Conservation (phyloP, 371 early-diverging fungal species). For the Syncephalis fuscata region DNA sequence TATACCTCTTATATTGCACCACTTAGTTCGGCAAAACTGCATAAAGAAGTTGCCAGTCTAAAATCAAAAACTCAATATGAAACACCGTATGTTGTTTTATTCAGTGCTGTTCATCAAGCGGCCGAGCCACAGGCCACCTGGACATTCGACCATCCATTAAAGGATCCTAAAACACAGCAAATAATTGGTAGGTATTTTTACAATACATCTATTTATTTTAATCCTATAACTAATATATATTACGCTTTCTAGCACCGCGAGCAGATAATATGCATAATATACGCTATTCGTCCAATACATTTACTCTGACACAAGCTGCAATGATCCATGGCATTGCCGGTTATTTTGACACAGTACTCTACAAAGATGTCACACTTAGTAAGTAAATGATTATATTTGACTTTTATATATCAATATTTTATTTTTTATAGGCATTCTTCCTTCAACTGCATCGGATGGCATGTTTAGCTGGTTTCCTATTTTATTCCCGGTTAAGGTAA, state of each 20-base stretch:
- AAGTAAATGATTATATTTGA: too few relatives aligned
- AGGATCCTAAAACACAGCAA: too few relatives aligned
- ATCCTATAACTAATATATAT: too few relatives aligned
- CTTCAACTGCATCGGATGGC: conserved; percentile 24
- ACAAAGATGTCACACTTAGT: conserved; percentile 65
- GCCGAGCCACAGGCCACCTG: conserved; percentile 55
- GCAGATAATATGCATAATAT: conserved; percentile 55
- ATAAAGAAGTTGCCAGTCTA: conserved; percentile 38
- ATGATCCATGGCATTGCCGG: conserved; percentile 88
- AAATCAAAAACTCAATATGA: conserved; percentile 52
- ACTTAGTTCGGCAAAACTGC: conserved; percentile 64
- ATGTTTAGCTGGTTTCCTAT: conserved; percentile 98
- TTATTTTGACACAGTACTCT: conserved; percentile 81
- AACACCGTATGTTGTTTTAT: conserved; percentile 89
- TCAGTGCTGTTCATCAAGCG: conserved; percentile 48
- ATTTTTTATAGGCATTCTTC: conserved; percentile 74
- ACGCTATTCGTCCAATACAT: conserved; percentile 31
- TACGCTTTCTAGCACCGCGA: conserved; percentile 22
- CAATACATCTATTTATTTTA: too few relatives aligned
- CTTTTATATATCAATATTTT: too few relatives aligned
- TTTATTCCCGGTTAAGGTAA: conserved; percentile 67
- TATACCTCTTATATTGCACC: conserved; percentile 77
- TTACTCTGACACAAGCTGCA: conserved; percentile 30
- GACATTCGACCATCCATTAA: conserved; percentile 60
- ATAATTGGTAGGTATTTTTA: too few relatives aligned